phyloP scores from a whole-genome alignment of 179 eudicot species.

The Silene noctiflora region DNA sequence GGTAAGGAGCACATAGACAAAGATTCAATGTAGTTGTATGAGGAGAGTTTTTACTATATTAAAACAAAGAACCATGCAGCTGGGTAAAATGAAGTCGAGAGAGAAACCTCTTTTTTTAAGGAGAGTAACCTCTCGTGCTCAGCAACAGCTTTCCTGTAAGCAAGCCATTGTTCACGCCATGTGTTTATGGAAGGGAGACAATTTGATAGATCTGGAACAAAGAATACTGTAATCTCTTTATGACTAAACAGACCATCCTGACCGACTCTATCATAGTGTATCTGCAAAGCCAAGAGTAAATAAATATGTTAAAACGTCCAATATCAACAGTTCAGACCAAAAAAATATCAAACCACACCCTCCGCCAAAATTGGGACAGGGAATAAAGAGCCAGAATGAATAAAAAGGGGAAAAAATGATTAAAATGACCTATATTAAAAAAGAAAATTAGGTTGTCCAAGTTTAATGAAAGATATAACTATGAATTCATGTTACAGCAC shows the following conservation, averaged over 20 bases:
- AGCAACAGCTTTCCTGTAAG: constrained; percentile 62
- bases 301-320: neutral
- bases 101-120: constrained; percentile 56
- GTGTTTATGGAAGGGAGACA: constrained; percentile 81
- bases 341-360: no score
- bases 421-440: no score
- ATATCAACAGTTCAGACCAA: no score
- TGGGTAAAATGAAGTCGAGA: neutral
- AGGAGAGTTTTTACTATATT: neutral
- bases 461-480: no score
- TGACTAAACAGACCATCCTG: constrained; percentile 87
- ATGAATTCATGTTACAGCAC: no score
- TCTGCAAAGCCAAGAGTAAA: constrained; percentile 45
- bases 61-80: constrained; percentile 7
- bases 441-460: no score
- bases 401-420: no score
- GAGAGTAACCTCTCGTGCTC: constrained; percentile 56
- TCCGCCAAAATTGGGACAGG: no score
- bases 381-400: no score
- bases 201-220: constrained; percentile 81
- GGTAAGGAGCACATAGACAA: neutral
- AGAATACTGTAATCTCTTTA: constrained; percentile 83
- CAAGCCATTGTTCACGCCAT: constrained; percentile 90
- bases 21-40: neutral
- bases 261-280: constrained; percentile 94